Percentiles rank a stretch among this genome's conserved stretches.
These are phyloP conservation scores for Polyporus arcularius DNA, from an alignment of 768 basidiomycete species.

Conservation along the genomic window DNA sequence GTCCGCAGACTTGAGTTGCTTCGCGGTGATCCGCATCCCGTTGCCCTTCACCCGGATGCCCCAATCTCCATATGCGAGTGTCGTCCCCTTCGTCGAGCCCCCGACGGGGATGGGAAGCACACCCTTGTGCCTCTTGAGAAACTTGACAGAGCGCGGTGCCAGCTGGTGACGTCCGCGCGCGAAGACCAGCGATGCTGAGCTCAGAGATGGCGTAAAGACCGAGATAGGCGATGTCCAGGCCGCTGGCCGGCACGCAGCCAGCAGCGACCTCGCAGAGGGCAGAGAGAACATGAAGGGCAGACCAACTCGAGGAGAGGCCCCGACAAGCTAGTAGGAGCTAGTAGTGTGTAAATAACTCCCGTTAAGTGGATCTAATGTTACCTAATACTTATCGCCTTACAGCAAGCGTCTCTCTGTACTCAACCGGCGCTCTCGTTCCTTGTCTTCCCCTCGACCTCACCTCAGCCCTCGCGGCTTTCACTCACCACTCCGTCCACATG, in stretches of 20 bases:
- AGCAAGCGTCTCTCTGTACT: too few relatives aligned
- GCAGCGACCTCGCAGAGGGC: constrained; percentile 28
- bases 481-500: constrained; percentile 38
- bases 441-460: constrained; percentile 7
- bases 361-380: not conserved
- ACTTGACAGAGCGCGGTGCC: constrained; percentile 82
- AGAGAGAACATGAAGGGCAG: constrained; percentile 32
- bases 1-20: constrained; percentile 85
- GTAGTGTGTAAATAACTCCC: not conserved
- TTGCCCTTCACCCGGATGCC: constrained; percentile 87
- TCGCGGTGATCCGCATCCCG: constrained; percentile 80
- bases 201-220: not conserved
- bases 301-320: constrained; percentile 18
- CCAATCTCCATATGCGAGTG: constrained; percentile 89
- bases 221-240: constrained; percentile 13
- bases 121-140: constrained; percentile 90
- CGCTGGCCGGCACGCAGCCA: constrained; percentile 28
- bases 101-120: constrained; percentile 82
- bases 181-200: constrained; percentile 17
- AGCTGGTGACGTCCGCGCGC: constrained; percentile 50
- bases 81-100: constrained; percentile 92
- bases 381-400: too few relatives aligned
- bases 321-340: not conserved
- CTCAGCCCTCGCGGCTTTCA: not conserved
- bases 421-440: not conserved